phyloP scores from a whole-genome alignment of 2,329 filamentous ascomycete species.

The Neofusicoccum sp. region DNA sequence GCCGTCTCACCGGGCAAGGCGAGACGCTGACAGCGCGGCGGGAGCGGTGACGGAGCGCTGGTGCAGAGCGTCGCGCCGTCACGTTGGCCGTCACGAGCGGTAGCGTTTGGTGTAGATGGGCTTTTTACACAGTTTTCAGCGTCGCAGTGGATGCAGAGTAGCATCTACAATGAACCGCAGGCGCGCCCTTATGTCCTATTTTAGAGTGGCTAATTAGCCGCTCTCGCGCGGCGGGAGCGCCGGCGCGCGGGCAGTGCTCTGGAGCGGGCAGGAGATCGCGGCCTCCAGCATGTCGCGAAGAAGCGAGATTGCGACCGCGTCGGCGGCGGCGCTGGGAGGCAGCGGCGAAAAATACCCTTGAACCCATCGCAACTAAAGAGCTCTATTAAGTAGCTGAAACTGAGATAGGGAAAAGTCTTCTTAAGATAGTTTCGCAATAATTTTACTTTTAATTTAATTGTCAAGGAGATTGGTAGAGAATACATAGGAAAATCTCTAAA shows the following conservation, averaged over 20 bases:
- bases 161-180: conserved; percentile 6
- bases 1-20: not conserved
- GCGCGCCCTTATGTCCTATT: conserved; percentile 9
- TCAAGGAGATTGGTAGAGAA: too few relatives aligned
- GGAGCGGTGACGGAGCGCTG: conserved; percentile 12
- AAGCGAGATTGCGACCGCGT: conserved; percentile 16
- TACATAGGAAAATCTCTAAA: too few relatives aligned
- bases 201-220: conserved; percentile 14
- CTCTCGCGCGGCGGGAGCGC: not conserved
- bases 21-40: not conserved
- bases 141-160: conserved; percentile 7
- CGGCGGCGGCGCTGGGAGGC: not conserved
- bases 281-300: conserved; percentile 11
- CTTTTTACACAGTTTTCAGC: conserved; percentile 2
- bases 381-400: too few relatives aligned
- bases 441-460: too few relatives aligned
- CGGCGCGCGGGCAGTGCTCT: too few relatives aligned
- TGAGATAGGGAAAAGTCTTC: too few relatives aligned
- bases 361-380: too few relatives aligned
- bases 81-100: not conserved
- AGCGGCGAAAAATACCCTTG: too few relatives aligned
- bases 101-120: not conserved
- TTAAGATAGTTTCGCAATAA: too few relatives aligned
- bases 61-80: conserved; percentile 4
- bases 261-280: too few relatives aligned